A percentile compares a stretch with the other conserved stretches of the same genome.
phyloP scores from a whole-genome alignment of 1,284 basidiomycete genomes.

The Omphalotus olearius region DNA sequence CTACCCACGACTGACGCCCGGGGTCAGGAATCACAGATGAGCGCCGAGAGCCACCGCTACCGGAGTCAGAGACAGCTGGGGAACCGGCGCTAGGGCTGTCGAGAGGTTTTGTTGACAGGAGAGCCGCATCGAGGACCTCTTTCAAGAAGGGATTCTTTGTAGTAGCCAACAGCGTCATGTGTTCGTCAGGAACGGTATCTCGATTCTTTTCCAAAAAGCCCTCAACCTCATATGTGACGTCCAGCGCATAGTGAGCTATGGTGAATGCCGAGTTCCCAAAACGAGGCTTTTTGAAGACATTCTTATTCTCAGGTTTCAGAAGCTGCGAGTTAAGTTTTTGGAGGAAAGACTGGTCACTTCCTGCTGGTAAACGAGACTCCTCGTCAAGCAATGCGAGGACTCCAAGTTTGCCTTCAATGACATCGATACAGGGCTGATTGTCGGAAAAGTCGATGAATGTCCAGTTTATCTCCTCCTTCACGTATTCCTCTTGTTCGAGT shows the following conservation, averaged over 20 bases:
- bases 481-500: slow-evolving; percentile 98
- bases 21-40: slow-evolving; percentile 83
- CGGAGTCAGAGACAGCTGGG: slow-evolving; percentile 72
- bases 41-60: slow-evolving; percentile 67
- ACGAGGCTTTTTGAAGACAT: slow-evolving; percentile 95
- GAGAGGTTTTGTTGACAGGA: slow-evolving; percentile 65
- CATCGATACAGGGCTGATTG: slow-evolving; percentile 98
- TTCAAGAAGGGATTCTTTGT: slow-evolving; percentile 93
- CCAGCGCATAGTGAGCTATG: slow-evolving; percentile 96
- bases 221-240: slow-evolving; percentile 98
- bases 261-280: slow-evolving; percentile 98
- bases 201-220: slow-evolving; percentile 99
- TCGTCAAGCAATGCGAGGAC: slow-evolving; percentile 95
- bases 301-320: slow-evolving; percentile 79
- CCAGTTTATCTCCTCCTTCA: slow-evolving; percentile 99
- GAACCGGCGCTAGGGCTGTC: slow-evolving; percentile 64
- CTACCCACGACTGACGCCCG: slow-evolving; percentile 70
- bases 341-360: slow-evolving; percentile 90
- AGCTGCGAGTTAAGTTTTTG: slow-evolving; percentile 93
- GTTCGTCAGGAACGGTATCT: slow-evolving; percentile 98
- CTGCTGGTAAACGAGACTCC: slow-evolving; percentile 94
- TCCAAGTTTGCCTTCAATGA: slow-evolving; percentile 97
- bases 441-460: slow-evolving; percentile 99
- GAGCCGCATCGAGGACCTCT: slow-evolving; percentile 89
- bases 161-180: slow-evolving; percentile 80